Percentiles rank a stretch among this genome's conserved stretches.
phyloP scores from a whole-genome alignment of 768 basidiomycete species.

The Paxillus ammoniavirescens region DNA sequence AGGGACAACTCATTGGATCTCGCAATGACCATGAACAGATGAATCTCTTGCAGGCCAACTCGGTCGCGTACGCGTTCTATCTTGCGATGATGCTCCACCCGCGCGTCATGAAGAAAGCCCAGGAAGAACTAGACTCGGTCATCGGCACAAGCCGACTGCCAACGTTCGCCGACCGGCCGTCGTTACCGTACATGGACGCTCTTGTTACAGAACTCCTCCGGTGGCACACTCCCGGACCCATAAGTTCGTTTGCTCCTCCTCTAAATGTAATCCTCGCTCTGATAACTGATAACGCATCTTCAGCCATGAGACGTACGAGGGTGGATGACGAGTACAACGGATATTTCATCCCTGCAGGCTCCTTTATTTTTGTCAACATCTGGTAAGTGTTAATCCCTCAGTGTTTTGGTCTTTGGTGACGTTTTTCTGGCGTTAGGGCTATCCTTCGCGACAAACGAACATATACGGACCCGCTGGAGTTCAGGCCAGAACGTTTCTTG shows the following conservation, averaged over 20 bases:
- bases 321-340: constrained; percentile 18
- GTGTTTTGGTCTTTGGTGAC: not conserved
- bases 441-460: constrained; percentile 17
- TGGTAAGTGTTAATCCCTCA: constrained; percentile 1
- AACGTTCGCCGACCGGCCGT: constrained; percentile 21
- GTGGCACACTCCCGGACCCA: constrained; percentile 18
- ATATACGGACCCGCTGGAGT: constrained; percentile 17
- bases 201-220: constrained; percentile 23
- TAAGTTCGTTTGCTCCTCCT: constrained; percentile 1
- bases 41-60: constrained; percentile 7
- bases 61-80: constrained; percentile 12
- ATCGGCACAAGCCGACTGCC: constrained; percentile 23
- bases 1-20: constrained; percentile 17
- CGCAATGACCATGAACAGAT: not conserved
- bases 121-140: constrained; percentile 25
- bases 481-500: constrained; percentile 22
- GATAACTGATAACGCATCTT: not conserved
- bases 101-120: constrained; percentile 21
- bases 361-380: constrained; percentile 18
- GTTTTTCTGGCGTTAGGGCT: constrained; percentile 6
- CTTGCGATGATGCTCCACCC: constrained; percentile 32
- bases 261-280: not conserved
- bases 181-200: constrained; percentile 28
- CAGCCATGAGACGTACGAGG: constrained; percentile 8
- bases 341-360: constrained; percentile 18